Evolutionary conservation across 106 monocot species (phyloP).

Genomic region (Hemerocallis citrina): DNA sequence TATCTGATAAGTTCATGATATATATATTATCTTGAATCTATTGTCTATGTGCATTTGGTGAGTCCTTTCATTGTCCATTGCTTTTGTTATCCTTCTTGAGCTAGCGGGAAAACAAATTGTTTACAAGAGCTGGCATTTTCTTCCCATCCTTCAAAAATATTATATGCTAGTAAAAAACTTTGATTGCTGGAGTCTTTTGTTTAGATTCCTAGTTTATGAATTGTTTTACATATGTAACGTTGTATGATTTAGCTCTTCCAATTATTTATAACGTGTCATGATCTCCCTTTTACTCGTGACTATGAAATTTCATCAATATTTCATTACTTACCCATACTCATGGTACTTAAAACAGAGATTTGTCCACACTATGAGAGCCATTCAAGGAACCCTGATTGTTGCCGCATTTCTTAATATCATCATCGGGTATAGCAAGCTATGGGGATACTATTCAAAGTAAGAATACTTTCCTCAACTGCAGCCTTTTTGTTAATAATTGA

Average conservation of each 20-base stretch:
- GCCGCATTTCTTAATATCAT: constrained; percentile 62
- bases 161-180: too few species aligned
- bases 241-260: background rate
- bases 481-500: background rate
- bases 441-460: constrained; percentile 56
- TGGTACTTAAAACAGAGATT: constrained; percentile 72
- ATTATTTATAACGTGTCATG: background rate
- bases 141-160: too few species aligned
- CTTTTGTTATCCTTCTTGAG: too few species aligned
- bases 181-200: too few species aligned
- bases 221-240: too few species aligned
- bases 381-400: constrained; percentile 84
- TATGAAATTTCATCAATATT: background rate
- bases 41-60: too few species aligned
- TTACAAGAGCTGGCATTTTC: too few species aligned
- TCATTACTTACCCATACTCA: constrained; percentile 15
- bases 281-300: background rate
- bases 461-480: background rate
- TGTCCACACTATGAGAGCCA: constrained; percentile 73
- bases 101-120: too few species aligned
- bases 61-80: too few species aligned
- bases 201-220: background rate
- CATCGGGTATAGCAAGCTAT: constrained; percentile 63
- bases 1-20: too few species aligned
- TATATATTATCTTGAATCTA: too few species aligned